Evolutionary conservation across 306 rosid genomes (phyloP), one percentile per base, ranked within the genome.

Genomic region (Rosa lucieae): DNA sequence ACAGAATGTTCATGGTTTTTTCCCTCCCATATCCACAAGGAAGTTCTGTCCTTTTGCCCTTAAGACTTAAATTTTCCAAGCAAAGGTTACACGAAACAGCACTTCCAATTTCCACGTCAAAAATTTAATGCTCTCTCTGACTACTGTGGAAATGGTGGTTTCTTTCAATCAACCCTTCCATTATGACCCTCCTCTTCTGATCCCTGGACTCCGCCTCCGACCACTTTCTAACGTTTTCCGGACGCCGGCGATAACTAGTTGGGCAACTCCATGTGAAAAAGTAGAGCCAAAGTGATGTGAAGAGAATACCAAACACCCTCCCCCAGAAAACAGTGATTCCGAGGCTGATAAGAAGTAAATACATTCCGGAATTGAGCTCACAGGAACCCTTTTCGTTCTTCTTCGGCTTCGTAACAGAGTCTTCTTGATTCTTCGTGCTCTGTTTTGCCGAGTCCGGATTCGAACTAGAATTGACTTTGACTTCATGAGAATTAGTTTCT

Each of bases 301-400:
- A 84, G 14, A 92, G 21, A 52, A 86, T 74, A 10, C 84, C 90
- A 68, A 66, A 69, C 39, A 52, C 13, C 89, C 82, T 92, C 17
- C 97, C 97, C 72, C 85, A 83, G 49, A 84, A 39, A 12, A 89
- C 77, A 10, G 93, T 92, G 10, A 89, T 23, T 18, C 58, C 73
- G 3, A 92, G 85, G 87, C 89, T 85, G 20, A 87, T 32, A 17
- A 88, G 69, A 84, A 91, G n/a, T 83, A 90, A 42, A 53, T 15
- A 69, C 20, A 85, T 11, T 52, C 88, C 92, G 5, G 51, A 51
- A n/a, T 78, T 69, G 63, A 75, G 37, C 23, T 70, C 66, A 15
- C 47, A 29, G 37, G 83, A 76, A 3, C 46, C 63, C 82, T 47
- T 77, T 8, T 75, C 21, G 23, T 9, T 17, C 59, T 85, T 35